Evolutionary conservation across 2,329 filamentous ascomycete genomes (phyloP).

Genomic region (Penicillium sp.): DNA sequence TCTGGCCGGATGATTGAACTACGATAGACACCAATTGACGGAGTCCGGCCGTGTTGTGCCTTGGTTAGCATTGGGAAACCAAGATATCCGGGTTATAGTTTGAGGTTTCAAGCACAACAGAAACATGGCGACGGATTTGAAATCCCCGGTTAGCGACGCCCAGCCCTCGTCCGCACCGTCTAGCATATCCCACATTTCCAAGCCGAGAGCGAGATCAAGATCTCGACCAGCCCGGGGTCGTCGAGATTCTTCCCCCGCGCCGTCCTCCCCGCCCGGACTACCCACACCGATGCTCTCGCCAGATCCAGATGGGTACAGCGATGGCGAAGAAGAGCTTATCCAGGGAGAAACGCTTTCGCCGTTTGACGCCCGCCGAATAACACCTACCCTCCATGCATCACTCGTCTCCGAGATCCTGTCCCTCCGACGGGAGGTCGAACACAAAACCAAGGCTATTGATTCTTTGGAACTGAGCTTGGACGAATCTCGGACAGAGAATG

Average conservation of each 20-base stretch:
- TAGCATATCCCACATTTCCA: constrained; percentile 7
- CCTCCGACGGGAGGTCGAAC: constrained; percentile 82
- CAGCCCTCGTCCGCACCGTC: constrained; percentile 64
- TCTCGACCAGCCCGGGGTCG: constrained; percentile 64
- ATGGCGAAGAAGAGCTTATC: constrained; percentile 33
- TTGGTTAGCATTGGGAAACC: constrained; percentile 20
- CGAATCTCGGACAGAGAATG: constrained; percentile 66
- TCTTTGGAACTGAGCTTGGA: constrained; percentile 72
- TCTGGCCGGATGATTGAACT: constrained; percentile 18
- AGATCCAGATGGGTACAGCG: constrained; percentile 35
- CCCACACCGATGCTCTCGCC: constrained; percentile 42
- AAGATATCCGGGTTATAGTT: constrained; percentile 15
- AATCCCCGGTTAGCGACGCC: constrained; percentile 51
- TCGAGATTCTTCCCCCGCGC: constrained; percentile 60
- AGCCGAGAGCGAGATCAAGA: constrained; percentile 19
- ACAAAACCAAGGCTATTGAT: constrained; percentile 81
- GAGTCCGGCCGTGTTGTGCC: constrained; percentile 19
- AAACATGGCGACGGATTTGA: constrained; percentile 36
- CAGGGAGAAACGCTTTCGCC: constrained; percentile 64
- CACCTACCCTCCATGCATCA: constrained; percentile 88
- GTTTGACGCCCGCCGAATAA: constrained; percentile 86
- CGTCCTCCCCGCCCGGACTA: constrained; percentile 56
- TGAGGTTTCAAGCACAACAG: constrained; percentile 10
- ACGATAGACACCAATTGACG: constrained; percentile 18
- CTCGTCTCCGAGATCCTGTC: constrained; percentile 90